Conservation (phyloP, 805 yeast genomes). For the Gaillardinia entomophila region DNA sequence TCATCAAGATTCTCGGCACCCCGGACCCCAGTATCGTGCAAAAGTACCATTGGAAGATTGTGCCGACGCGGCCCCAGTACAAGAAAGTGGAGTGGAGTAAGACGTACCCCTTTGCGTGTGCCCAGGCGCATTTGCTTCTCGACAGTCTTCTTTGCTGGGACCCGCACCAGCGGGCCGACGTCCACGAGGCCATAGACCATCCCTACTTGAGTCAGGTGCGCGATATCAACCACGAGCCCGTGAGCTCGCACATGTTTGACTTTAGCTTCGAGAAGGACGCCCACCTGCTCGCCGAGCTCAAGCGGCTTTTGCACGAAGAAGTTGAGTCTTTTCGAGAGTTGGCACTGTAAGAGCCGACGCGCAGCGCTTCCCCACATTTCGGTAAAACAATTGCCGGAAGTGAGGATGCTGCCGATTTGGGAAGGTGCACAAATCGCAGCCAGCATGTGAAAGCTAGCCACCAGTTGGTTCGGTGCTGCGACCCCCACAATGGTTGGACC, state of each 20-base stretch:
- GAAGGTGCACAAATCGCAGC: no score
- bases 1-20: conserved; percentile 63
- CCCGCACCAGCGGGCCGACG: conserved; percentile 46
- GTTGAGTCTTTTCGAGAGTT: no score
- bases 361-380: no score
- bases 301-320: conserved; percentile 13
- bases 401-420: no score
- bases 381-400: no score
- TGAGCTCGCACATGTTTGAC: conserved; percentile 47
- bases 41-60: conserved; percentile 22
- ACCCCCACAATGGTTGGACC: no score
- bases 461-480: no score
- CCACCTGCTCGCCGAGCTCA: conserved; percentile 10
- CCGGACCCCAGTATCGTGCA: conserved; percentile 49
- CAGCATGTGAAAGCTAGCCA: no score
- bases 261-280: conserved; percentile 54
- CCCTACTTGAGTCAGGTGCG: conserved; percentile 51
- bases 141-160: conserved; percentile 61
- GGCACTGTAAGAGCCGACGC: no score
- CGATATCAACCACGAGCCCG: conserved; percentile 51
- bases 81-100: conserved; percentile 36
- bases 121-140: conserved; percentile 47
- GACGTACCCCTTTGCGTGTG: conserved; percentile 59
- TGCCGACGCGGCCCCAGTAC: conserved; percentile 38
- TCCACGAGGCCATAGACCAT: conserved; percentile 53